phyloP scores from a whole-genome alignment of 805 yeast species.

The Saccharomycodes ludwigii region DNA sequence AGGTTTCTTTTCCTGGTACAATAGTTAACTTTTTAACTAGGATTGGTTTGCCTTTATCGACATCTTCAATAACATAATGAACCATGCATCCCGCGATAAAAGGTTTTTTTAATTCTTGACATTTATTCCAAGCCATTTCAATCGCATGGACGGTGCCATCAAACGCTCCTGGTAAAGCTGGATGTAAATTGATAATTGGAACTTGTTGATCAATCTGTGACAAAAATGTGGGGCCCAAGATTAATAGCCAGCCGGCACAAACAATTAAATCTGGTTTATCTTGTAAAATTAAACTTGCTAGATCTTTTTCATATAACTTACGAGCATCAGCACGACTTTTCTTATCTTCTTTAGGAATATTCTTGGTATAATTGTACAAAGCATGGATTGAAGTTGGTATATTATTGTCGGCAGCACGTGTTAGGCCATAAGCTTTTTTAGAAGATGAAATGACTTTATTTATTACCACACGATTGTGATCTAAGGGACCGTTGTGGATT shows the following conservation, averaged over 20 bases:
- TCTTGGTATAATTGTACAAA: conserved; percentile 61
- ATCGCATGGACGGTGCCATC: conserved; percentile 92
- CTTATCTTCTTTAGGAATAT: conserved; percentile 56
- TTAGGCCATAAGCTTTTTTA: conserved; percentile 74
- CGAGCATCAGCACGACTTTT: conserved; percentile 49
- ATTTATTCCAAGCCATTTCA: conserved; percentile 92
- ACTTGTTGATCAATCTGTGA: conserved; percentile 48
- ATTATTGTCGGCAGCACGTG: conserved; percentile 55
- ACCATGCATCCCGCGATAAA: conserved; percentile 91
- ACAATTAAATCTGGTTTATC: conserved; percentile 76
- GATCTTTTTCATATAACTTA: conserved; percentile 60
- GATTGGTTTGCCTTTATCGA: conserved; percentile 86
- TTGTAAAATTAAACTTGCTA: conserved; percentile 53
- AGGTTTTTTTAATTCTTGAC: conserved; percentile 52
- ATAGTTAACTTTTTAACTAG: conserved; percentile 70
- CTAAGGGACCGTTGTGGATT: conserved; percentile 24
- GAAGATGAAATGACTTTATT: conserved; percentile 73
- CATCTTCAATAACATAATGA: conserved; percentile 91
- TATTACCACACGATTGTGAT: conserved; percentile 39
- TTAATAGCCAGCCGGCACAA: conserved; percentile 98
- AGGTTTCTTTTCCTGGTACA: conserved; percentile 48
- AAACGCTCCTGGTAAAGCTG: conserved; percentile 94
- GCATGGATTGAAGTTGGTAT: conserved; percentile 68
- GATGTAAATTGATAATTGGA: conserved; percentile 87
- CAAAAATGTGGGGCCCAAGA: conserved; percentile 67